phyloP scores from a whole-genome alignment of 2,329 filamentous ascomycete genomes.

The Neurospora crassa region DNA sequence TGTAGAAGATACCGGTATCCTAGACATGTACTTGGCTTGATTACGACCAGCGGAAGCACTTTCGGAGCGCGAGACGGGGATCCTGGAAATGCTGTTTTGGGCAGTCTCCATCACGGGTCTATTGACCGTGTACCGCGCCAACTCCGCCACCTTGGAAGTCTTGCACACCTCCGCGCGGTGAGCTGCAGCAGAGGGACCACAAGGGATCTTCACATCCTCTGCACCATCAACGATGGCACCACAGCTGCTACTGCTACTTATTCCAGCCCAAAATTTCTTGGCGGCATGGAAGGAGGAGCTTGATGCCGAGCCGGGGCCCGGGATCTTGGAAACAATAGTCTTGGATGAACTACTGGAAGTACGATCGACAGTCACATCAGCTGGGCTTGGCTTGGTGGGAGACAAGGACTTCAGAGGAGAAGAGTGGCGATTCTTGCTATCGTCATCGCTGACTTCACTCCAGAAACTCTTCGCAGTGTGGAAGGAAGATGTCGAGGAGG shows the following conservation, averaged over 20 bases:
- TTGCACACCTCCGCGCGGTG: fast-evolving
- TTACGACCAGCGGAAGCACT: neutral
- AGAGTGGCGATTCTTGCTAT: neutral
- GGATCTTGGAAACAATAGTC: neutral
- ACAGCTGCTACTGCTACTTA: neutral
- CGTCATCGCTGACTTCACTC: neutral
- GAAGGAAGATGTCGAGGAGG: neutral
- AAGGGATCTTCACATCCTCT: fast-evolving
- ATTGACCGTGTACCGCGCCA: neutral
- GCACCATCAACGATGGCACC: neutral
- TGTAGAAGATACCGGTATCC: neutral
- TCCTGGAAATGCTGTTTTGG: neutral
- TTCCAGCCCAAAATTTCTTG: neutral
- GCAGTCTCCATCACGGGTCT: fast-evolving
- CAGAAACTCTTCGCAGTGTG: neutral
- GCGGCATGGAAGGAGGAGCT: neutral
- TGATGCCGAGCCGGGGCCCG: neutral
- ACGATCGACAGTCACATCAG: neutral
- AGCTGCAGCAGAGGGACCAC: neutral
- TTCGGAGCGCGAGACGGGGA: neutral
- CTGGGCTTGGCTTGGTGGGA: neutral
- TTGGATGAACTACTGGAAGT: neutral
- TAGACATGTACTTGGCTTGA: neutral
- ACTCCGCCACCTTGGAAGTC: neutral
- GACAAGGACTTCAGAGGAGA: fast-evolving